Evolutionary conservation across 2,329 filamentous ascomycete species (phyloP).

Genomic region (Gyromitra esculenta): DNA sequence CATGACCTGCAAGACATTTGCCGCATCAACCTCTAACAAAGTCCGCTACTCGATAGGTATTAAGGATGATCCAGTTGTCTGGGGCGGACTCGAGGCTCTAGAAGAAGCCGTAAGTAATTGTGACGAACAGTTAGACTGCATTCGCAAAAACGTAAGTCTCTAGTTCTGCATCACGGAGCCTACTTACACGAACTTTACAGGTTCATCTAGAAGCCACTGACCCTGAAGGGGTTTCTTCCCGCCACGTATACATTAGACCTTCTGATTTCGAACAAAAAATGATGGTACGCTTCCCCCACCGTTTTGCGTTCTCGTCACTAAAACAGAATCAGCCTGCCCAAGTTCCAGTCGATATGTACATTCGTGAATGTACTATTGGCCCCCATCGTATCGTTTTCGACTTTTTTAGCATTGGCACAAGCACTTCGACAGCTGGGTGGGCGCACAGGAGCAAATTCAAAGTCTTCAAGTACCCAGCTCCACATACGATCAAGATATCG

Average conservation of each 20-base stretch:
- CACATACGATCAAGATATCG: constrained; percentile 9
- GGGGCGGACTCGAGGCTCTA: not conserved
- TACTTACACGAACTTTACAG: not conserved
- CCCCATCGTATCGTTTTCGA: not conserved
- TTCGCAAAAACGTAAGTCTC: not conserved
- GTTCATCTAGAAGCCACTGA: not conserved
- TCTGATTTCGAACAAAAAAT: not conserved
- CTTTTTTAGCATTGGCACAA: not conserved
- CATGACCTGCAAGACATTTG: not conserved
- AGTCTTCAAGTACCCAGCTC: constrained; percentile 6
- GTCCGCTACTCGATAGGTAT: not conserved
- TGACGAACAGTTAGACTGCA: constrained; percentile 6
- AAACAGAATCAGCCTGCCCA: not conserved
- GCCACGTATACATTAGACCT: not conserved
- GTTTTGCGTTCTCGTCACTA: not conserved
- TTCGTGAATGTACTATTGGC: not conserved
- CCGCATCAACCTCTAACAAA: not conserved
- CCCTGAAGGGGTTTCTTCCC: not conserved
- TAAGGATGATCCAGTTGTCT: not conserved
- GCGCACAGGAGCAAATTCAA: not conserved
- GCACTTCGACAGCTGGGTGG: not conserved
- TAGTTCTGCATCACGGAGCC: not conserved
- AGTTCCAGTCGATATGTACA: not conserved
- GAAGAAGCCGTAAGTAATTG: not conserved
- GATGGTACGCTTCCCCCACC: not conserved